Conservation (phyloP, 805 yeast genomes). For the Yamadazyma phyllophila region DNA sequence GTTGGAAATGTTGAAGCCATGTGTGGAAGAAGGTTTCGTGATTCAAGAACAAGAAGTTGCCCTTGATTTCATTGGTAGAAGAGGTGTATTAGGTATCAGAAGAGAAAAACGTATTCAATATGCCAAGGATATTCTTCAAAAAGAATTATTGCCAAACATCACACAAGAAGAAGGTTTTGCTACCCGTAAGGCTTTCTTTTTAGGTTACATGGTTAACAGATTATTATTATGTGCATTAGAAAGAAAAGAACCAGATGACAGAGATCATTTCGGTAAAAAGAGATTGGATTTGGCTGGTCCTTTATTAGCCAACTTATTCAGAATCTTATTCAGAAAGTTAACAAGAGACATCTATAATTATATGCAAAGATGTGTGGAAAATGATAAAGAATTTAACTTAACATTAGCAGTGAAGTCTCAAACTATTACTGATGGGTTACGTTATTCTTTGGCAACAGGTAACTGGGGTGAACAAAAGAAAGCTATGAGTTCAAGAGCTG, state of each 20-base stretch:
- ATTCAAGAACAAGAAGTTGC: constrained; percentile 98
- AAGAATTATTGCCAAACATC: constrained; percentile 94
- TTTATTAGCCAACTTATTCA: constrained; percentile 88
- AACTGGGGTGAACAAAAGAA: constrained; percentile 99
- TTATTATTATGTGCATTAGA: constrained; percentile 92
- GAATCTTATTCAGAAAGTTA: constrained; percentile 88
- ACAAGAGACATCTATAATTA: constrained; percentile 96
- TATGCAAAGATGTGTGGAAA: constrained; percentile 98
- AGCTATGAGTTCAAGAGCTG: constrained; percentile 98
- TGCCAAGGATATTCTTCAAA: constrained; percentile 94
- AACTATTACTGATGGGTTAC: constrained; percentile 94
- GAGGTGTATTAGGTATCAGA: constrained; percentile 94
- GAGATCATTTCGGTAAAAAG: constrained; percentile 99
- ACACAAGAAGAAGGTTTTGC: constrained; percentile 97
- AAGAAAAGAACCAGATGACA: constrained; percentile 97
- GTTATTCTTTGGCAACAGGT: constrained; percentile 98
- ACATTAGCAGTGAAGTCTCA: constrained; percentile 96
- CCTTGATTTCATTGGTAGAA: constrained; percentile 94
- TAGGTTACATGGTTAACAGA: constrained; percentile 97
- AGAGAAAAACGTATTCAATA: constrained; percentile 97
- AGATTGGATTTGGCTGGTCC: constrained; percentile 99
- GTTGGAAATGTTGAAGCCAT: constrained; percentile 98
- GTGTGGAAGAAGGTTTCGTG: constrained; percentile 98
- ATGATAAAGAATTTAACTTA: constrained; percentile 93
- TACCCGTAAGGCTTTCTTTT: constrained; percentile 92